Evolutionary conservation across 495 filamentous ascomycete species (phyloP), one percentile per base, ranked within the genome.

Genomic region (Amphirosellinia nigrospora): DNA sequence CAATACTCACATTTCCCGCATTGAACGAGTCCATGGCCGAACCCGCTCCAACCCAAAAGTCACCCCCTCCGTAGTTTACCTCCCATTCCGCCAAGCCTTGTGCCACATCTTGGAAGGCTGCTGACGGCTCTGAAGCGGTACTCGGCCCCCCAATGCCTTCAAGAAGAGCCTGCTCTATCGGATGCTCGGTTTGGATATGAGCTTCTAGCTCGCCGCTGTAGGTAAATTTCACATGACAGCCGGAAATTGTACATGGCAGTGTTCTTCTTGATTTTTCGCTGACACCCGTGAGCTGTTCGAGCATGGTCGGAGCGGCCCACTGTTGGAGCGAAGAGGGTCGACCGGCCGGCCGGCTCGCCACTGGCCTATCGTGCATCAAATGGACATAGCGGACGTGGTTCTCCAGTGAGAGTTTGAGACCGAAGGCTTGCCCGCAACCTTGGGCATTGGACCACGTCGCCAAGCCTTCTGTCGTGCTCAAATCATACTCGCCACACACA

Each of bases 341-440:
- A 78, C 58, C 78, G 0, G 80, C 59, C 75, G 81, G 15, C 34
- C 81, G 80, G 28, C 74, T 69, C 53, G 75, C 70, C 38, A 81
- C 81, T 30, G 82, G 82, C 50, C 83, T 78, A 28, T 81, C 77
- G 41, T 89, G 81, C 4, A 89, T 89, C 43, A 96, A 75, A 77
- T 97, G 94, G 0, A 89, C 80, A 11, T 87, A 92, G 26, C 92
- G 89, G 46, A 96, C 85, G 71, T 97, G 94, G 56, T 93, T 91
- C 79, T 94, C 92, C 0, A 97, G 83, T 59, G 86, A 88, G n/a
- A 85, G 81, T 77, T 94, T 94, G 69, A 88, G 89, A 30, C 83
- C 82, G 70, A 93, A 94, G 21, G 82, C 82, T 61, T 86, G 84
- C 0, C 89, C 91, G 73, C 94, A 97, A 3, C 90, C 92, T 64